A percentile compares a stretch with the other conserved stretches of the same genome.
Conservation (phyloP, 768 basidiomycete genomes). For the Coprinopsis sp. region DNA sequence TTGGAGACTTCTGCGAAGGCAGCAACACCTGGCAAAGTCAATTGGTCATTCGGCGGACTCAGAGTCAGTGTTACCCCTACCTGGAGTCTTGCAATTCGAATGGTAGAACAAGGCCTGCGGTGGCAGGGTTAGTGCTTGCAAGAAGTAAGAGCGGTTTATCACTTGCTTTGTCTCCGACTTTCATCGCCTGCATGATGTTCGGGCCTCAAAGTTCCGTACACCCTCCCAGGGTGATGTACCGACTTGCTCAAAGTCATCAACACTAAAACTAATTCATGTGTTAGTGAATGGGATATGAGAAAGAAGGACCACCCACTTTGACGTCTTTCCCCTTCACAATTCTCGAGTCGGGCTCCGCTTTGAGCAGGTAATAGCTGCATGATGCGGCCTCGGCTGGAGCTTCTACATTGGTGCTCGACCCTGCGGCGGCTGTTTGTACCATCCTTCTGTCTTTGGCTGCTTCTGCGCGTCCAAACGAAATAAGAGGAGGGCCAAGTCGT, state of each 20-base stretch:
- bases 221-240: conserved; percentile 80
- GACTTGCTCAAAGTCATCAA: conserved; percentile 76
- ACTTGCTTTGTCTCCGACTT: conserved; percentile 63
- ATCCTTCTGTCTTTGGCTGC: too few relatives aligned
- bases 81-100: conserved; percentile 81
- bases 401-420: too few relatives aligned
- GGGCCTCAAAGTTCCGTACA: conserved; percentile 79
- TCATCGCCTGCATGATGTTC: conserved; percentile 85
- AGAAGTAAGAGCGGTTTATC: neutral
- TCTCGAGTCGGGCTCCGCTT: conserved; percentile 83
- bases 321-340: conserved; percentile 85
- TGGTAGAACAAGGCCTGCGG: conserved; percentile 83
- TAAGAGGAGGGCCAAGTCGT: too few relatives aligned
- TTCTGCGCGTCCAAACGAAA: too few relatives aligned
- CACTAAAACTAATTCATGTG: conserved; percentile 56
- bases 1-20: conserved; percentile 80
- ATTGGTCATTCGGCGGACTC: conserved; percentile 5
- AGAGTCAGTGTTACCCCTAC: conserved; percentile 30
- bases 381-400: too few relatives aligned
- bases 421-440: too few relatives aligned
- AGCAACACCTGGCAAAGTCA: conserved; percentile 57
- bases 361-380: conserved; percentile 77
- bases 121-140: neutral
- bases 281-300: neutral
- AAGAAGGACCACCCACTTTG: conserved; percentile 41